Conservation (phyloP, 108 stramenopile species). For the Pseudonitzschia multiseries region DNA sequence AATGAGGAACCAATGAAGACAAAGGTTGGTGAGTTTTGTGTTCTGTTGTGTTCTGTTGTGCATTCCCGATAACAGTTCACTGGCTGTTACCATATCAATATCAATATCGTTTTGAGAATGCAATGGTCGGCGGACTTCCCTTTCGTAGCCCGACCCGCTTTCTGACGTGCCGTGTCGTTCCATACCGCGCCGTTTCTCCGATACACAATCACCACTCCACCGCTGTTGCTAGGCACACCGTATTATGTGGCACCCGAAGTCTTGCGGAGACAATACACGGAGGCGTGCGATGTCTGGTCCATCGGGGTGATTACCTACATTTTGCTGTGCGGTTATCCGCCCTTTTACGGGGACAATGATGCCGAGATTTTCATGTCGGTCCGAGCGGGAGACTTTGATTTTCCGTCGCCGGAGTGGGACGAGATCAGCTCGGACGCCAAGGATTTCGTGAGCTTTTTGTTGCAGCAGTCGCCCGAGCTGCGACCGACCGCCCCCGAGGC, state of each 20-base stretch:
- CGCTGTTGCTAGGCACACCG: constrained; percentile 12
- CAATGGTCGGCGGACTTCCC: constrained; percentile 18
- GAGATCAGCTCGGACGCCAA: constrained; percentile 67
- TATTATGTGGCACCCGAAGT: constrained; percentile 94
- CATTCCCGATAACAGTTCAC: neutral
- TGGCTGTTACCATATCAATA: no score
- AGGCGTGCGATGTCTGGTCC: constrained; percentile 96
- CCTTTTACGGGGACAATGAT: constrained; percentile 95
- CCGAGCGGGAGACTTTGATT: constrained; percentile 68
- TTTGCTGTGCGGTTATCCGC: constrained; percentile 96
- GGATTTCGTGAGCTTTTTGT: constrained; percentile 65
- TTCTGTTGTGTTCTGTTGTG: no score
- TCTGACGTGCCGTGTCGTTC: no score
- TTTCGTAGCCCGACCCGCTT: neutral
- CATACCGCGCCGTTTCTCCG: no score
- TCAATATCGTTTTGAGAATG: no score
- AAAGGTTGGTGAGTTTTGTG: constrained; percentile 52
- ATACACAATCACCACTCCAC: no score
- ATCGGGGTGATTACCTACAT: constrained; percentile 93
- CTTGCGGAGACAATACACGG: constrained; percentile 89
- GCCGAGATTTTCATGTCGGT: constrained; percentile 79
- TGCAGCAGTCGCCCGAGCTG: constrained; percentile 57
- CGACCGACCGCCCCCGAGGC: constrained; percentile 76
- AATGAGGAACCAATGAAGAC: constrained; percentile 87
- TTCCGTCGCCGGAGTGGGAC: constrained; percentile 87